Evolutionary conservation across 1,284 basidiomycete species (phyloP).

Genomic region (Ustilago sp.): DNA sequence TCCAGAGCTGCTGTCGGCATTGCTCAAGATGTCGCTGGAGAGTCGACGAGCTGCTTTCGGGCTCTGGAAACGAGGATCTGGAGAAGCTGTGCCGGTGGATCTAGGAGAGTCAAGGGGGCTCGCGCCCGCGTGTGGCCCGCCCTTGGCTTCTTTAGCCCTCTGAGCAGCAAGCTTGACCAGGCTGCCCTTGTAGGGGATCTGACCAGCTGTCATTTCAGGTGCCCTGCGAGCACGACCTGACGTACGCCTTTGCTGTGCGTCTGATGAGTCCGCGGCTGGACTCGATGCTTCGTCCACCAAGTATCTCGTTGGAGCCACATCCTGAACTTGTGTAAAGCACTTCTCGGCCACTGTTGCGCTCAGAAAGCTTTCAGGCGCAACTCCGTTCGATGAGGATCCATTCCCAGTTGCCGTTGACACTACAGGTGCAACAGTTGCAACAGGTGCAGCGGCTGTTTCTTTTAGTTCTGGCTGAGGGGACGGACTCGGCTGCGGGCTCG

Average conservation of each 20-base stretch:
- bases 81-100: slow-evolving; percentile 32
- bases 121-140: slow-evolving; percentile 2
- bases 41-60: slow-evolving; percentile 21
- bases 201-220: slow-evolving; percentile 53
- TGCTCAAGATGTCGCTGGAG: slow-evolving; percentile 1
- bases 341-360: background rate
- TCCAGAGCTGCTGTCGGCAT: background rate
- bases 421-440: background rate
- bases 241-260: slow-evolving; percentile 34
- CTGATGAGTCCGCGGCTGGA: slow-evolving; percentile 9
- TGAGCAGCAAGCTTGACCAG: slow-evolving; percentile 49
- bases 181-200: slow-evolving; percentile 52
- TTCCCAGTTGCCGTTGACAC: background rate
- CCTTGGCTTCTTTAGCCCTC: slow-evolving; percentile 43
- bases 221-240: slow-evolving; percentile 48
- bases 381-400: background rate
- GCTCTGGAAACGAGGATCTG: slow-evolving; percentile 32
- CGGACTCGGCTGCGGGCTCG: background rate
- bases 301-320: background rate
- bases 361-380: background rate
- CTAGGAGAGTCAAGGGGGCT: slow-evolving; percentile 21
- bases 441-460: background rate
- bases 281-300: background rate
- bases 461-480: background rate
- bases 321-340: background rate